Evolutionary conservation across 176 grass and related monocot species (phyloP), one percentile per base, ranked within the genome.

Genomic region (Musa schizocarpa): DNA sequence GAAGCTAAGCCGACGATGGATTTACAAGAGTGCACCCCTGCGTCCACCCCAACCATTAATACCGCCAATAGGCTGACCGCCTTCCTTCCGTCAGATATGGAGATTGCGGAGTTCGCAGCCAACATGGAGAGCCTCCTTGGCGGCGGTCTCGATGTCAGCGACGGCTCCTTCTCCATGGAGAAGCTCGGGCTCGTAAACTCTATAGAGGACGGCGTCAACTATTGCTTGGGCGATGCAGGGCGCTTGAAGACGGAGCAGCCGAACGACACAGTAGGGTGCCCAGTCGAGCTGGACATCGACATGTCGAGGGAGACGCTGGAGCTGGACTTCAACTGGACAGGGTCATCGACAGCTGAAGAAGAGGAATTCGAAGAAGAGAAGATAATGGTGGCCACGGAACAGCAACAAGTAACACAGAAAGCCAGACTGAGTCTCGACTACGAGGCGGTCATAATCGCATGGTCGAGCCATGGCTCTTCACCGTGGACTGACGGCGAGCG

Each of bases 91-190:
- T 89, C 90, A 6, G 94, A 98, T 53, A 75, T 82, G 0, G 90
- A 93, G 34, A 84, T 98, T 56, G 83, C 82, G 9, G 94, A 98
- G 75, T 98, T 98, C 74, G 94, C 94, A 19, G 88, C 90, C 5
- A 88, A 93, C 80, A 98, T 98, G 90, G 90, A 98, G 75, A 88
- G 86, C 2, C 88, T 98, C 52, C 90, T 98, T 26, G 80, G 90
- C 3, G 62, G 77, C 26, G 87, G 81, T 49, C 77, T 90, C 49
- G 75, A 86, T 50, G 69, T 77, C 43, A 4, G 83, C 74, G 74
- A 75, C 77, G 83, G 83, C 21, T 84, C 93, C 9, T 90, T 92
- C 85, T 83, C 80, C 79, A 81, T 93, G 88, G 86, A 91, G 72
- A 85, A 84, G 25, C 84, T 91, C 54, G 94, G 86, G 50, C 80